Evolutionary conservation across 2,329 filamentous ascomycete species (phyloP), one percentile per base, ranked within the genome.

Genomic region (Cytospora leucostoma): DNA sequence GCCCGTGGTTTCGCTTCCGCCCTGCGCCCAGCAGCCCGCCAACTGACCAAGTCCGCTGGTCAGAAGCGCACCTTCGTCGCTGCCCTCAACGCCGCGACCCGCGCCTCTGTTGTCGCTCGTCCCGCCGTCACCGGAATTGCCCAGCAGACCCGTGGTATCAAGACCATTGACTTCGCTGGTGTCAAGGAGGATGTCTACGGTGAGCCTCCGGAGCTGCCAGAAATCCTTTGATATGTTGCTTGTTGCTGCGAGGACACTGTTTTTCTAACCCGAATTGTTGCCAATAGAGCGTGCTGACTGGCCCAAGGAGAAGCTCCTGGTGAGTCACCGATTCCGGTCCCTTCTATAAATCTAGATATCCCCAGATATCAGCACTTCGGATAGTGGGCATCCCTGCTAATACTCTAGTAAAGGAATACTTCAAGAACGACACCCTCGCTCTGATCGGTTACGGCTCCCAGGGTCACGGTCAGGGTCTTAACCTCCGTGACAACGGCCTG

Each of bases 341-440:
- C 7, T 15, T 7, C 13, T 44, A n/a, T 17, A 56, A 6, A 19
- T 8, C 49, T 11, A 56, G 52, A 55, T 56, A 44, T 64, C 38
- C 33, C 49, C 52, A 21, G 32, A 62, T 47, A 56, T n/a, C 38
- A 65, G 67, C 71, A 58, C 71, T 69, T 60, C 60, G 64, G 44
- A 59, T 65, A 27, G 27, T 27, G 27, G 47, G 54, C 47, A 53
- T 63, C 21, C 21, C 19, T 63, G 38, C 52, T 59, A 52, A 65
- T 64, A 21, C 65, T 49, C 17, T 49, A 27, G 33, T 17, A 27
- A 71, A 97, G 91, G 92, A 98, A 70, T 99, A 94, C 89, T 99
- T 99, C 91, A 98, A 98, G 88, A 88, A 99, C 83, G 95, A 99
- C 82, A 98, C 94, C 71, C 92, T 99, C 73, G 95, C 95, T 76